Base-by-base conservation (phyloP, 805 yeast genomes). In the Kodamaea neixiangensis region DNA sequence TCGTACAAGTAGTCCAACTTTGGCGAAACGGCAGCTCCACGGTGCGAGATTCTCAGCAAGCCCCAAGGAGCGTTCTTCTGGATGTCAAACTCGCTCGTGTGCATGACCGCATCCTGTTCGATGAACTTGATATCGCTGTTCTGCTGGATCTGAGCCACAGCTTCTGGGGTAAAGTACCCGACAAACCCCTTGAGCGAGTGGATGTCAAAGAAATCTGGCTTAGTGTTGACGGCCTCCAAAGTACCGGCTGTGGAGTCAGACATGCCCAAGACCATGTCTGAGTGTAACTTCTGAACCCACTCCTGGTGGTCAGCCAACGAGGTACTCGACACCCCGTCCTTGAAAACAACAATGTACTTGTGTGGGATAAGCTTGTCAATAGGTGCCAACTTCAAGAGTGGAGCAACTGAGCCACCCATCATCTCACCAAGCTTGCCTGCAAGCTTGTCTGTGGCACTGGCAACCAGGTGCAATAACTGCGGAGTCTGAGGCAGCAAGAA, bases 51-150 rank as follows among this genome's bases (percentile, higher is more conserved):
- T 58, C 77, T 63, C 17, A 73, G 64, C 51, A 72, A 62, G n/a
- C 74, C 76, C 77, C 77, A 72, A 31, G 71, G 58, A 19, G 75
- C 74, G 33, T 71, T 69, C 51, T 67, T 68, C 57, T 72, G 75
- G 41, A 67, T 53, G 22, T 67, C 73, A 47, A 62, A 64, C 57
- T 47, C 58, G 29, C 56, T 56, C 41, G 57, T 44, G 48, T 51
- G 52, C 54, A 62, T 50, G n/a, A 58, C 49, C 15, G 62, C 49
- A 51, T 64, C 66, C 37, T 57, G 57, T 54, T 64, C 68, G 7
- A 64, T 49, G 34, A 63, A 62, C 42, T 51, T 57, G 38, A 64
- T 65, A 29, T 50, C 37, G 0, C 56, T 55, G 49, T 54, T 51
- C 18, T 40, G 31, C 20, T 48, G 48, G 37, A 64, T 44, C 33